Evolutionary conservation across 2,329 filamentous ascomycete species (phyloP).

Genomic region (Clarireedia monteithiana): DNA sequence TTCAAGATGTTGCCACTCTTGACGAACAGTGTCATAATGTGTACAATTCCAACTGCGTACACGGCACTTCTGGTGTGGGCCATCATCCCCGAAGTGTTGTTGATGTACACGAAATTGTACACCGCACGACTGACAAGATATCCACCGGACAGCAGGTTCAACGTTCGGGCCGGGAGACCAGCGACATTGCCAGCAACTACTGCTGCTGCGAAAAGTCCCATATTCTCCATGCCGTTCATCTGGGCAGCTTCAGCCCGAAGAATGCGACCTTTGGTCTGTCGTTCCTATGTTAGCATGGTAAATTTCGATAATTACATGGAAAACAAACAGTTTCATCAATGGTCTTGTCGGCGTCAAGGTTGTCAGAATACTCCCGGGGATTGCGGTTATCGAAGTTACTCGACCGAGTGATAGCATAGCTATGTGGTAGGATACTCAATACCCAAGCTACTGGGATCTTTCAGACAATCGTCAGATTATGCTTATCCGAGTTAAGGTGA

Average conservation of each 20-base stretch:
- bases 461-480: neutral
- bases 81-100: conserved; percentile 9
- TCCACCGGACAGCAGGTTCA: conserved; percentile 15
- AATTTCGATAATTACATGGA: neutral
- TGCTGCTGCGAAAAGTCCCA: conserved; percentile 33
- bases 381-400: neutral
- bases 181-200: conserved; percentile 33
- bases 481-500: neutral
- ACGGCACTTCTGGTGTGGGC: conserved; percentile 12
- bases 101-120: conserved; percentile 22
- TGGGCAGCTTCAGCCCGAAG: conserved; percentile 32
- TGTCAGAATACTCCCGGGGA: neutral
- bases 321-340: neutral
- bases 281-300: too few relatives aligned
- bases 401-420: neutral
- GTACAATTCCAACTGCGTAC: conserved; percentile 15
- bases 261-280: conserved; percentile 28
- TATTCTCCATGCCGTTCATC: conserved; percentile 33
- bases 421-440: neutral
- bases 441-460: conserved; percentile 1
- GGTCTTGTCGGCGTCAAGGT: neutral
- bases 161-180: conserved; percentile 18
- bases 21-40: conserved; percentile 19
- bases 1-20: conserved; percentile 19
- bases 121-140: conserved; percentile 18